Base-by-base conservation (phyloP, 495 filamentous ascomycete species). In the Bathelium albidoporum region DNA sequence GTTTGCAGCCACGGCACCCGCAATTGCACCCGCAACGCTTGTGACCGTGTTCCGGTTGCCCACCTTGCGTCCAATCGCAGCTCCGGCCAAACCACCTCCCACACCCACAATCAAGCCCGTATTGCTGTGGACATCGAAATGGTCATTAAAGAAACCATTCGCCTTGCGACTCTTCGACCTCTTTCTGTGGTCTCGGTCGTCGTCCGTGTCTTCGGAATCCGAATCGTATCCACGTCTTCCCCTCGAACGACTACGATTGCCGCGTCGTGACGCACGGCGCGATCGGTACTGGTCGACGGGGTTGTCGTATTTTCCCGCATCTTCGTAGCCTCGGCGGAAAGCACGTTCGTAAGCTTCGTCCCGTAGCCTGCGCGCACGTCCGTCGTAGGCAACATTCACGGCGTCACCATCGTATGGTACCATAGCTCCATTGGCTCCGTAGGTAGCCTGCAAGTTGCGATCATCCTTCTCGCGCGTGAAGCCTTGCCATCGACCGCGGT, bases 1-100 rank as follows among this genome's bases (percentile, higher is more conserved):
- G 34, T 61, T 61, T 22, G 59, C 49, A 26, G 49, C 49, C 20
- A 24, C 49, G 9, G 49, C 49, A 16, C 49, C 49, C 9, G 49
- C 49, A 55, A 55, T 55, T 5, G 49, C 49, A 29, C 49, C 49
- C 11, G 49, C 49, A 55, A 55, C 24, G 29, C 49, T 55, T 9
- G 49, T 24, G 29, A 28, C 4, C 9, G 49, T 55, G 20, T 24
- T 55, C 24, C 24, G 49, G 20, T 29, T 29, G 18, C 59, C 44
- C 20, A 61, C 29, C 36, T 45, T 32, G 12, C 59, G 59, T 49
- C 59, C 36, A 49, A 61, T 61, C 24, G 32, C 36, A 36, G 59
- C 59, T 28, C 49, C 49, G 5, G 49, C 49, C 24, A 55, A 55
- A 16, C 49, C 49, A 29, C 49, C 49, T 28, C 49, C 49, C 24